A percentile compares a stretch with the other conserved stretches of the same genome.
phyloP scores from a whole-genome alignment of 352 stramenopile genomes.

The Phytophthora europaea region DNA sequence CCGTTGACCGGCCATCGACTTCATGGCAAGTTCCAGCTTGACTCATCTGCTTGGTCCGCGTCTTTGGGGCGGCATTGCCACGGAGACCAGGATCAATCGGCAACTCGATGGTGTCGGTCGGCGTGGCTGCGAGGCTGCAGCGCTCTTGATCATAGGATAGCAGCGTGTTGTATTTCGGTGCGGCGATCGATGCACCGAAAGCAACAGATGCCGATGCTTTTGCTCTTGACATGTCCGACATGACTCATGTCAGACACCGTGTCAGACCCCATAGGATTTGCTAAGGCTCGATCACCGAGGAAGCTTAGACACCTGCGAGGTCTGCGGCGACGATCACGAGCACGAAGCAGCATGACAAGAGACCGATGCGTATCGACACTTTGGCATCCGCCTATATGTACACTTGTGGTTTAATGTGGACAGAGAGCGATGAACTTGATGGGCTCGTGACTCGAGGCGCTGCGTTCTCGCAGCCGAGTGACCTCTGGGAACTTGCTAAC shows the following conservation, averaged over 20 bases:
- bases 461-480: neutral
- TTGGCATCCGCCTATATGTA: conserved; percentile 26
- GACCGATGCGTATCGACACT: conserved; percentile 19
- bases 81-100: neutral
- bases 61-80: neutral
- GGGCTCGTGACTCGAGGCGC: conserved; percentile 1
- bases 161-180: conserved; percentile 6
- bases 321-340: neutral
- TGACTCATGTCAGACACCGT: neutral
- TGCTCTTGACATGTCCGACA: neutral
- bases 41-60: neutral
- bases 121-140: too few relatives aligned
- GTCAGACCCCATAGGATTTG: conserved; percentile 1
- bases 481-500: neutral
- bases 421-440: conserved; percentile 14
- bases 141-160: neutral
- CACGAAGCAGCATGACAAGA: neutral
- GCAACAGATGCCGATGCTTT: neutral
- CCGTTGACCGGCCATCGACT: neutral
- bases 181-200: conserved; percentile 23
- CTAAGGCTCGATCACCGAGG: conserved; percentile 9
- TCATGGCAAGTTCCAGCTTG: neutral
- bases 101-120: neutral
- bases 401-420: conserved; percentile 33
- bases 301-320: neutral